These are phyloP conservation scores for rapeseed (Brassica napus) DNA, from an alignment of 345 rosid genomes.

Conservation along the genomic window DNA sequence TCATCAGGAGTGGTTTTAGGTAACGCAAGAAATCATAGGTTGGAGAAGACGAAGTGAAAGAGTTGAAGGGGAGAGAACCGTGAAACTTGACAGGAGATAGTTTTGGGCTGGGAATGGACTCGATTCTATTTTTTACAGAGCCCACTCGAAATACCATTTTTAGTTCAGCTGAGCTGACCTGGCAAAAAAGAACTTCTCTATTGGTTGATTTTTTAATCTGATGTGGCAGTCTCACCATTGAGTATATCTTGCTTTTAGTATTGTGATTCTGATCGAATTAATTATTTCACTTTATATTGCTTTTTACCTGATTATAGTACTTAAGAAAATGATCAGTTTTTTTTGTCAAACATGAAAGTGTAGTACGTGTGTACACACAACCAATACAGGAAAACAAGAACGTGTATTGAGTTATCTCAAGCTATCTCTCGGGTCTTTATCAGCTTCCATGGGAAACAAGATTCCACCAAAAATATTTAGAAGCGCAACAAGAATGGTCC, in stretches of 20 bases:
- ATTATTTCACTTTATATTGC: constrained; percentile 2
- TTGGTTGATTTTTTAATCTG: no score
- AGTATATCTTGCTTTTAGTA: no score
- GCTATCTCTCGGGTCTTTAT: background rate
- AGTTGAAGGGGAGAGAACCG: no score
- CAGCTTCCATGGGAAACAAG: background rate
- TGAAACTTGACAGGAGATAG: no score
- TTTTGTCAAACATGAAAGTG: background rate
- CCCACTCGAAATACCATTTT: no score
- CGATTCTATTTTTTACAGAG: no score
- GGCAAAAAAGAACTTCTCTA: no score
- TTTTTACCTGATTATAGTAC: background rate
- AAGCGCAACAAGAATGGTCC: constrained; percentile 2
- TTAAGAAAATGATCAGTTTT: background rate
- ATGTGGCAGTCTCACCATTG: no score
- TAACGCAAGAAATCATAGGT: background rate
- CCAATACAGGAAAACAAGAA: background rate
- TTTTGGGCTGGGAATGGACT: no score
- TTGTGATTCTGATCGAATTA: background rate
- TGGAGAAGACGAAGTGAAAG: background rate
- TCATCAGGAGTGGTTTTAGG: background rate
- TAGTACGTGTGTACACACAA: background rate
- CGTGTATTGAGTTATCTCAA: constrained; percentile 8
- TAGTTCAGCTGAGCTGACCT: no score
- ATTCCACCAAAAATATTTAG: background rate